Evolutionary conservation across 345 rosid genomes (phyloP).

Genomic region (Hypericum androsaemum): DNA sequence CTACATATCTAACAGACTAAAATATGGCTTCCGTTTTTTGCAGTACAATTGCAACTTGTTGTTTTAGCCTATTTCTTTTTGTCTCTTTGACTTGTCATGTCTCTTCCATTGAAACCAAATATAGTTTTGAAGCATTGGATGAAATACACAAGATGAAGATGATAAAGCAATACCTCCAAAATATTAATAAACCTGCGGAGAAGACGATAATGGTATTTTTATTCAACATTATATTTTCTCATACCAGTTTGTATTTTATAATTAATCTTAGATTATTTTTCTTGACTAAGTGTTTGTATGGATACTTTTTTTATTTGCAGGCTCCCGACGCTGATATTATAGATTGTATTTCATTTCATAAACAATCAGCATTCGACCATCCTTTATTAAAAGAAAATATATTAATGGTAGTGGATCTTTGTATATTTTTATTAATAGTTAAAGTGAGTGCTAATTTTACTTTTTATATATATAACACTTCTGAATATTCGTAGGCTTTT

Average conservation of each 20-base stretch:
- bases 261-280: background rate
- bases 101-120: slow-evolving; percentile 34
- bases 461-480: background rate
- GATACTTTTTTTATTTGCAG: slow-evolving; percentile 30
- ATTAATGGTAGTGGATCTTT: slow-evolving; percentile 42
- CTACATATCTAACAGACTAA: no score
- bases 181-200: slow-evolving; percentile 75
- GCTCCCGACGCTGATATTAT: slow-evolving; percentile 78
- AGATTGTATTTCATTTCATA: slow-evolving; percentile 70
- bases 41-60: no score
- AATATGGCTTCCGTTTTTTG: no score
- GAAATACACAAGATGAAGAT: slow-evolving; percentile 45
- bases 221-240: background rate
- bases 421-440: no score
- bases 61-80: no score
- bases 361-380: slow-evolving; percentile 91
- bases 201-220: slow-evolving; percentile 32
- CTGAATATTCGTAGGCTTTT: background rate
- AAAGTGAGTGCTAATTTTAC: no score
- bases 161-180: slow-evolving; percentile 49
- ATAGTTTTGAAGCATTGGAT: slow-evolving; percentile 32
- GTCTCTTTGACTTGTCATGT: no score
- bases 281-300: no score
- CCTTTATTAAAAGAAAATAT: slow-evolving; percentile 52
- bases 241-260: no score